These are phyloP conservation scores for Erysimum cheiri DNA, from an alignment of 441 rosid genomes.

Conservation along the genomic window DNA sequence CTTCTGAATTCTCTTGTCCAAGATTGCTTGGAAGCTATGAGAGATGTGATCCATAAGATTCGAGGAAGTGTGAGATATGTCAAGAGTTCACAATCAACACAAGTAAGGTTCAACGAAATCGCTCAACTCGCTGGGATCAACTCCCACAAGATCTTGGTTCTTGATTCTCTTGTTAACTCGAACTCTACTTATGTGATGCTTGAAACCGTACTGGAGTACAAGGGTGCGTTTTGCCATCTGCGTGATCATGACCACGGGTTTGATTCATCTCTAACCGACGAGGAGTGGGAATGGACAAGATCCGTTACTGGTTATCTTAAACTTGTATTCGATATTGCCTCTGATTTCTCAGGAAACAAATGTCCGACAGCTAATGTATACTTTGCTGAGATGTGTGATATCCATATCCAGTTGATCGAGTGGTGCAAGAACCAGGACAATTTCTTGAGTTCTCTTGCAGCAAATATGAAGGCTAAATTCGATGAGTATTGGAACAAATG, in stretches of 20 bases:
- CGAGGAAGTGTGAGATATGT: conserved; percentile 75
- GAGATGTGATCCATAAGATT: conserved; percentile 70
- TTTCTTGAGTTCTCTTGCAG: conserved; percentile 66
- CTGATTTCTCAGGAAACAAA: conserved; percentile 61
- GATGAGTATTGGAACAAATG: conserved; percentile 92
- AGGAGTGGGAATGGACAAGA: conserved; percentile 84
- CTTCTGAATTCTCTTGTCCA: conserved; percentile 65
- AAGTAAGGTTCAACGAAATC: conserved; percentile 74
- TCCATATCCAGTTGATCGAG: conserved; percentile 84
- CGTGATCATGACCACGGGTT: conserved; percentile 69
- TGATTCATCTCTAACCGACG: conserved; percentile 61
- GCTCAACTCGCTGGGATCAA: conserved; percentile 72
- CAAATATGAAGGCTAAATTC: conserved; percentile 79
- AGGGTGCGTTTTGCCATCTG: conserved; percentile 61
- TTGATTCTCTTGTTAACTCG: conserved; percentile 69
- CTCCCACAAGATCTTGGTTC: conserved; percentile 60
- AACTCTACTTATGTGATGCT: conserved; percentile 84
- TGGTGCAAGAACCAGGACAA: conserved; percentile 87
- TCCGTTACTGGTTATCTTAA: conserved; percentile 66
- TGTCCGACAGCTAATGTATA: conserved; percentile 81
- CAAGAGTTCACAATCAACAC: conserved; percentile 74
- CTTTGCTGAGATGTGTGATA: conserved; percentile 84
- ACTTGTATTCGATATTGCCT: conserved; percentile 64
- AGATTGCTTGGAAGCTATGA: conserved; percentile 70
- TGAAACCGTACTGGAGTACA: conserved; percentile 73